Percentiles rank a stretch among this genome's conserved stretches.
phyloP scores from a whole-genome alignment of 192 early-diverging fungal genomes.

The Podila verticillata region DNA sequence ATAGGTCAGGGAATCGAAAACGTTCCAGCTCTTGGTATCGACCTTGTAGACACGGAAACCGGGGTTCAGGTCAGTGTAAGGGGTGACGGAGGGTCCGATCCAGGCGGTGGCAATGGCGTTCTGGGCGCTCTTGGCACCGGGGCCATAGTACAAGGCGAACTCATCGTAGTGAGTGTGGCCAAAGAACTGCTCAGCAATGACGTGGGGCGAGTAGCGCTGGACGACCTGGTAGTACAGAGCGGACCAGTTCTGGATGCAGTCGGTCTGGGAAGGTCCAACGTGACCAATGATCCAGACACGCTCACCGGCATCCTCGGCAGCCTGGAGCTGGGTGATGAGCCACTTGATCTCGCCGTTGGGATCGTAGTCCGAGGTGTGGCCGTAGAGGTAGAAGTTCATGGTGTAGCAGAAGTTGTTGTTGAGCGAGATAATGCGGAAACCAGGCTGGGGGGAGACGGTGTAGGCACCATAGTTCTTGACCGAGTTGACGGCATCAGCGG shows the following conservation, averaged over 20 bases:
- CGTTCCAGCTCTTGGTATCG: slow-evolving; percentile 57
- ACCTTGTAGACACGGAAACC: slow-evolving; percentile 65
- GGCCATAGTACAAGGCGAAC: slow-evolving; percentile 58
- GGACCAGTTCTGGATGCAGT: slow-evolving; percentile 60
- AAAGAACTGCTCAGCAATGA: slow-evolving; percentile 66
- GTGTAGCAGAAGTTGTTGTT: slow-evolving; percentile 71
- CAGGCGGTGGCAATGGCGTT: slow-evolving; percentile 57
- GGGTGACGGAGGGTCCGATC: slow-evolving; percentile 60
- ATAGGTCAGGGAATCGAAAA: slow-evolving; percentile 63
- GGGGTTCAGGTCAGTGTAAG: slow-evolving; percentile 60
- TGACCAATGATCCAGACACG: slow-evolving; percentile 70
- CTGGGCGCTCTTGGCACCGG: slow-evolving; percentile 21
- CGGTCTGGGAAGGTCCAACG: slow-evolving; percentile 55
- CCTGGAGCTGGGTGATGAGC: slow-evolving; percentile 57
- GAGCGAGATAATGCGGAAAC: slow-evolving; percentile 59
- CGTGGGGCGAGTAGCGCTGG: slow-evolving; percentile 61
- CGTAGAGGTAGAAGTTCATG: slow-evolving; percentile 61
- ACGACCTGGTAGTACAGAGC: slow-evolving; percentile 63
- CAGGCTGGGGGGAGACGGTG: slow-evolving; percentile 49
- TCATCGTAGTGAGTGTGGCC: slow-evolving; percentile 64
- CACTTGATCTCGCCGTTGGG: slow-evolving; percentile 60
- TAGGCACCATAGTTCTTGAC: slow-evolving; percentile 58
- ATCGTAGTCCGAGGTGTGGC: slow-evolving; percentile 48
- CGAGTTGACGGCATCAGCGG: slow-evolving; percentile 28
- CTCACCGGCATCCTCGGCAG: slow-evolving; percentile 57